A percentile compares a stretch with the other conserved stretches of the same genome.
phyloP scores from a whole-genome alignment of 75 land plant genomes.

The Pseudotsuga menziesii region DNA sequence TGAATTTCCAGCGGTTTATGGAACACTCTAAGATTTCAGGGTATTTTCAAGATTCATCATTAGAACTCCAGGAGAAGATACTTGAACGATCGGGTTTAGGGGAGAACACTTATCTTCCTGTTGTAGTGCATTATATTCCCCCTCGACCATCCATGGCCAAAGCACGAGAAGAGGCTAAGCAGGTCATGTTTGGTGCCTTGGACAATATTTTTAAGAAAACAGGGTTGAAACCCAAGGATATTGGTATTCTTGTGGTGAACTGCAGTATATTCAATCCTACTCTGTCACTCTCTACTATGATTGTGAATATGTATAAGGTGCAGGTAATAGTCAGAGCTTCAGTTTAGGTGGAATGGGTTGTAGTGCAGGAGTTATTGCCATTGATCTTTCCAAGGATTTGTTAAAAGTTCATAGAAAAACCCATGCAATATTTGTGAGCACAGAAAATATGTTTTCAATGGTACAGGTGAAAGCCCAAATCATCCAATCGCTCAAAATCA shows the following conservation, averaged over 20 bases:
- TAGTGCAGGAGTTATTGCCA: slow-evolving; percentile 60
- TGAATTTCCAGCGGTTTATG: slow-evolving; percentile 38
- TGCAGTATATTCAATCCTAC: slow-evolving; percentile 67
- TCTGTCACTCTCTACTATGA: slow-evolving; percentile 57
- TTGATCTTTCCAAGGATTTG: slow-evolving; percentile 66
- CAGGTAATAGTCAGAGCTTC: slow-evolving; percentile 40
- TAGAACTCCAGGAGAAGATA: slow-evolving; percentile 59
- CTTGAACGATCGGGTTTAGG: slow-evolving; percentile 72
- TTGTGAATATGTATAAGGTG: slow-evolving; percentile 47
- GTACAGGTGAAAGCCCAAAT: too few species aligned
- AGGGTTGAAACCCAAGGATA: slow-evolving; percentile 40
- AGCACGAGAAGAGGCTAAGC: slow-evolving; percentile 38
- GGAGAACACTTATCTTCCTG: slow-evolving; percentile 65
- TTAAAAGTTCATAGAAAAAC: slow-evolving; percentile 62
- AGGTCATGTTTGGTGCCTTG: slow-evolving; percentile 53
- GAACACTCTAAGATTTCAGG: slow-evolving; percentile 30
- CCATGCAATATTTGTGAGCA: slow-evolving; percentile 68
- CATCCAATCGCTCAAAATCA: too few species aligned
- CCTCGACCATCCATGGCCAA: slow-evolving; percentile 38
- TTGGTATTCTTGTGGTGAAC: slow-evolving; percentile 58
- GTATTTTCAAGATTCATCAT: slow-evolving; percentile 28
- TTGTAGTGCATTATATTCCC: slow-evolving; percentile 34
- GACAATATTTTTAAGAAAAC: slow-evolving; percentile 34
- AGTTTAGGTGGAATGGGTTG: too few species aligned
- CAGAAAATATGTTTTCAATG: too few species aligned